These are phyloP conservation scores for Pulveroboletus sp. DNA, from an alignment of 768 basidiomycete genomes.

Conservation along the genomic window DNA sequence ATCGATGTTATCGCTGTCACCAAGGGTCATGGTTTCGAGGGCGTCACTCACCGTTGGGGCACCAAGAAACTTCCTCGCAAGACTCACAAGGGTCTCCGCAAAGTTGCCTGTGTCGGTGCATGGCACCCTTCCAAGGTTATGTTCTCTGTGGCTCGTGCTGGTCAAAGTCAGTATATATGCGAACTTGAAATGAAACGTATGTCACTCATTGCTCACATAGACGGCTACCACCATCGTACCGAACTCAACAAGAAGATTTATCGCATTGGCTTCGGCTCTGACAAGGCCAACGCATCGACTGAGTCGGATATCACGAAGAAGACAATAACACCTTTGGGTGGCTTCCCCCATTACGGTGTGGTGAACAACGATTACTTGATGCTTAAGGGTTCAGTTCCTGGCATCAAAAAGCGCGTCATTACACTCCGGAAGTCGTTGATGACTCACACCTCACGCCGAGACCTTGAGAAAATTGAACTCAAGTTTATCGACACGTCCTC, in stretches of 20 bases:
- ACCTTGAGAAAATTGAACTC: constrained; percentile 96
- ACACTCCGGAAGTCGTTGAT: constrained; percentile 96
- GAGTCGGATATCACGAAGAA: constrained; percentile 94
- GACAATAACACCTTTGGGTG: constrained; percentile 94
- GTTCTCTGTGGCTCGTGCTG: constrained; percentile 99
- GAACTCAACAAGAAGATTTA: constrained; percentile 99
- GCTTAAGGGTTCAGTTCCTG: constrained; percentile 93
- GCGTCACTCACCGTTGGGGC: constrained; percentile 99
- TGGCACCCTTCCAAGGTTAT: constrained; percentile 99
- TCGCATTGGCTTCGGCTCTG: constrained; percentile 78
- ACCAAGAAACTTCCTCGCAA: constrained; percentile 98
- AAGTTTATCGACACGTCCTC: constrained; percentile 99
- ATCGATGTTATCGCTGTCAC: constrained; percentile 98
- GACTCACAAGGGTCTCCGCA: constrained; percentile 99
- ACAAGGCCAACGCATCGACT: constrained; percentile 84
- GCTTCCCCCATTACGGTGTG: constrained; percentile 98
- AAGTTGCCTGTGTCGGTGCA: constrained; percentile 98
- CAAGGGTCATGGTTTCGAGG: constrained; percentile 99
- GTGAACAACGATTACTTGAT: constrained; percentile 98
- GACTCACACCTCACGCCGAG: constrained; percentile 91
- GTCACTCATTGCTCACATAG: constrained; percentile 35
- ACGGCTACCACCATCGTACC: constrained; percentile 94
- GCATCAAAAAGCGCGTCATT: constrained; percentile 96
- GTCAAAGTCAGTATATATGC: constrained; percentile 76
- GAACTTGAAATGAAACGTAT: not conserved